Conservation (phyloP, 2,329 filamentous ascomycete genomes). For the Catunica adiposa region DNA sequence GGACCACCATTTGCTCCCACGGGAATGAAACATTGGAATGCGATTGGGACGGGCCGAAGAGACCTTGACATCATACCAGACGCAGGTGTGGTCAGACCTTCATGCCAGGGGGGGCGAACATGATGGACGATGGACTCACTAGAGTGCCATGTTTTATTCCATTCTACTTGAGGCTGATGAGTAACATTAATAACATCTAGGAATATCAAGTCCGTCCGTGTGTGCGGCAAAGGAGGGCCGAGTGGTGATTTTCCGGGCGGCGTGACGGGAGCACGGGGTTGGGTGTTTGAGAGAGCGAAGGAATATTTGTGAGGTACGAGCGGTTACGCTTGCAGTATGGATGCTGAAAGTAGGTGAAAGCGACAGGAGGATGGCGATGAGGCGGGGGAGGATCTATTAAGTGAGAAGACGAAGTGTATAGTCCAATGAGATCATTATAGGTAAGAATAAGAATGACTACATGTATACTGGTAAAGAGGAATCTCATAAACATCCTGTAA, state of each 20-base stretch:
- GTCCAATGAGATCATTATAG: not conserved
- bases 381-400: not conserved
- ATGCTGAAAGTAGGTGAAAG: conserved; percentile 5
- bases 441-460: no score
- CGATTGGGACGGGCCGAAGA: conserved; percentile 6
- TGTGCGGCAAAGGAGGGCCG: not conserved
- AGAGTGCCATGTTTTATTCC: no score
- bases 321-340: conserved; percentile 10
- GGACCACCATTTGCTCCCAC: not conserved
- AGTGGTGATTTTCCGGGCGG: not conserved
- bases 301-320: not conserved
- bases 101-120: not conserved
- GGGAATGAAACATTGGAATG: not conserved
- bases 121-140: not conserved
- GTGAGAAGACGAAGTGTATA: not conserved
- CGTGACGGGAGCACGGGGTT: not conserved
- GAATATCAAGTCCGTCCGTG: not conserved
- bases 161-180: not conserved
- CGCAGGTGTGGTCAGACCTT: conserved; percentile 5
- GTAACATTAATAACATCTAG: not conserved
- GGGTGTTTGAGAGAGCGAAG: not conserved
- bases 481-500: no score
- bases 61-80: conserved; percentile 6
- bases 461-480: no score
- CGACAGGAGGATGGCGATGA: conserved; percentile 4